Percentiles rank a stretch among this genome's conserved stretches.
These are phyloP conservation scores for Eucalyptus paniculata DNA, from an alignment of 345 rosid genomes.

Conservation along the genomic window DNA sequence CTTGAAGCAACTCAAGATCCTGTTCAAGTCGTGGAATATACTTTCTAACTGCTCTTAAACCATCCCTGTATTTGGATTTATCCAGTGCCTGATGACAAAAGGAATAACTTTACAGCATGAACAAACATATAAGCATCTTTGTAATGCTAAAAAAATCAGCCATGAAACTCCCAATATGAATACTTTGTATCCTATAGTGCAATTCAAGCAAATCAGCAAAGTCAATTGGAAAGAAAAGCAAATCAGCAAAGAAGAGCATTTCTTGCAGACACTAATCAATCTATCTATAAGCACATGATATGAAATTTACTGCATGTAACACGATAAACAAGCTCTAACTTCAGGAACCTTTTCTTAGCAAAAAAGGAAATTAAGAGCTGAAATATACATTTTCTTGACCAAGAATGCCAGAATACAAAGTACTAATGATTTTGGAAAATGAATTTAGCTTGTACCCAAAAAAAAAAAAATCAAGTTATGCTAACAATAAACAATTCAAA, in stretches of 20 bases:
- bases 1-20: slow-evolving; percentile 66
- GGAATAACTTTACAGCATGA: neutral
- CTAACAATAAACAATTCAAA: neutral
- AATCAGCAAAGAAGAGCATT: neutral
- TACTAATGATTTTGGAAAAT: neutral
- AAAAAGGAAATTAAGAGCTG: neutral
- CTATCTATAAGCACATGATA: neutral
- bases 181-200: neutral
- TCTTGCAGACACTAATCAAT: neutral
- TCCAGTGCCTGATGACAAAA: slow-evolving; percentile 50
- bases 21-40: slow-evolving; percentile 78
- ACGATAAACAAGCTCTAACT: neutral
- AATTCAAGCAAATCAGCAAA: neutral
- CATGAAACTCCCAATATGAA: neutral
- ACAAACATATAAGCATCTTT: neutral
- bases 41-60: slow-evolving; percentile 67
- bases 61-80: slow-evolving; percentile 78
- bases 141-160: neutral
- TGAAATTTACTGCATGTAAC: neutral
- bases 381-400: neutral
- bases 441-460: neutral
- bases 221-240: neutral
- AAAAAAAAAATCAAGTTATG: neutral
- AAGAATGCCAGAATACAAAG: neutral
- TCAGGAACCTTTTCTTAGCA: neutral